Base-by-base conservation (phyloP, 2,329 filamentous ascomycete genomes). In the Nemania sp. region DNA sequence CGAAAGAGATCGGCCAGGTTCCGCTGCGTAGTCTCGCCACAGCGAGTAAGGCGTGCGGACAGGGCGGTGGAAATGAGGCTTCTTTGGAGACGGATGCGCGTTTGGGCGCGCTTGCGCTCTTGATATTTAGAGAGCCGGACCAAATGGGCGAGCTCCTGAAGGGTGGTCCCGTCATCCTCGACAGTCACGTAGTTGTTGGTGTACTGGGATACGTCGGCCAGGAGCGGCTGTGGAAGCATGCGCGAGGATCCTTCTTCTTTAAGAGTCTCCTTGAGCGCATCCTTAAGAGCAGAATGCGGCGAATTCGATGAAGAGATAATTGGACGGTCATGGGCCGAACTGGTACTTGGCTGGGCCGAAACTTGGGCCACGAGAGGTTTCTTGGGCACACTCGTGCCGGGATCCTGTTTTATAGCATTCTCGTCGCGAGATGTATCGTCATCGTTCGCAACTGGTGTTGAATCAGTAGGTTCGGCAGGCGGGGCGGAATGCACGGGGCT, bases 41-140 rank as follows among this genome's bases (percentile, higher is more conserved):
- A 93, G 72, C 91, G 88, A 73, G 90, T 89, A 77, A 95, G 83
- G 64, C 93, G 90, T 68, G 91, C 89, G 72, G 90, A 93, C 67
- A 94, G 83, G 45, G 92, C 92, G 51, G 90, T 92, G 22, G 91
- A 92, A 61, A 94, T 88, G 69, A 94, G 83, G 76, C 88, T 92
- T 76, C 90, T 86, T 78, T 94, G 91, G 61, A 96, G 85, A 65
- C 92, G 90, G 72, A 92, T 84, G 73, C 92, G 87, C 53, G 90
- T 92, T 77, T 91, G 90, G 72, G 87, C 85, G 81, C 92, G 89
- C 84, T 93, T 92, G 84, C 91, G 91, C 84, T 93, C 90, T 80
- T 95, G 92, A 78, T 94, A 93, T 75, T 90, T 92, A 77, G 92
- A 92, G 70, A 94, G 83, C 69, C 92, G 89, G 72, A 93, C 91